These are phyloP conservation scores for Globisporangium abappressorium DNA, from an alignment of 352 stramenopile species.

Conservation along the genomic window DNA sequence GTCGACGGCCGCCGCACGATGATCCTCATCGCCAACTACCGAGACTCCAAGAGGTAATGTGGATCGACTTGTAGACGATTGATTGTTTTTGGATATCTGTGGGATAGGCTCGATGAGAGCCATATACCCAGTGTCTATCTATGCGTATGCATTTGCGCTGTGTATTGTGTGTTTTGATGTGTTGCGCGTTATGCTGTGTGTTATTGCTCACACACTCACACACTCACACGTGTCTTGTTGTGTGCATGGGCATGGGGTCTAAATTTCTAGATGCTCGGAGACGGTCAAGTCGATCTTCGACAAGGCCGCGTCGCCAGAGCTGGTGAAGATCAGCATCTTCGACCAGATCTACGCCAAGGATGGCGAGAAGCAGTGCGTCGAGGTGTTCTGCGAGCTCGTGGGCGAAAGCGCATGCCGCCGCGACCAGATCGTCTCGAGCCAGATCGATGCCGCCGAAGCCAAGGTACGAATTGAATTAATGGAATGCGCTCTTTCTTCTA, in stretches of 20 bases:
- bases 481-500: not conserved
- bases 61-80: not conserved
- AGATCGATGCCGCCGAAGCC: slow-evolving; percentile 66
- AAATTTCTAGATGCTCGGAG: slow-evolving; percentile 47
- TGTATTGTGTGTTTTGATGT: not conserved
- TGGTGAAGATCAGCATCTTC: slow-evolving; percentile 21
- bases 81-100: not conserved
- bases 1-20: slow-evolving; percentile 70
- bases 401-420: slow-evolving; percentile 58
- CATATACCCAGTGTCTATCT: not conserved
- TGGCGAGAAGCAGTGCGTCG: slow-evolving; percentile 62
- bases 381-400: slow-evolving; percentile 67
- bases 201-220: not conserved
- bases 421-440: slow-evolving; percentile 58
- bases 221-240: not conserved
- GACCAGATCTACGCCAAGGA: slow-evolving; percentile 51
- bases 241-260: not conserved
- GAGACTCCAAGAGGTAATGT: slow-evolving; percentile 60
- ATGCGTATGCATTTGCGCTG: no score
- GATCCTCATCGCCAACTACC: slow-evolving; percentile 79
- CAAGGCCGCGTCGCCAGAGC: slow-evolving; percentile 34
- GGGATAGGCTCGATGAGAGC: not conserved
- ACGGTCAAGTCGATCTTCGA: slow-evolving; percentile 79
- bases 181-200: not conserved
- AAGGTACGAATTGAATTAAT: slow-evolving; percentile 30